Evolutionary conservation across 352 stramenopile species (phyloP).

Genomic region (Plasmopara viticola): DNA sequence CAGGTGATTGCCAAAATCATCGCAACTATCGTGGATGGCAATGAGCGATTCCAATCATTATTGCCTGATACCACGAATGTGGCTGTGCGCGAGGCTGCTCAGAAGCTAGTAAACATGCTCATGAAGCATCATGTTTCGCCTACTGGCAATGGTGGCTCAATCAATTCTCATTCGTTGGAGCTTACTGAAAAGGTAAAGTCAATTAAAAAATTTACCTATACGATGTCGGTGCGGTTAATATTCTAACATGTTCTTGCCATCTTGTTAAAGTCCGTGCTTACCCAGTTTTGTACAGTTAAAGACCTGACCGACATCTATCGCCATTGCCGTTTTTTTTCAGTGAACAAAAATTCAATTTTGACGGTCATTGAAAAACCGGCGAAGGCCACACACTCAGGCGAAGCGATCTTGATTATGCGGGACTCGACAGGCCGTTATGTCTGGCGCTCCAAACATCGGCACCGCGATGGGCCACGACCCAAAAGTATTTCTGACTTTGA

Average conservation of each 20-base stretch:
- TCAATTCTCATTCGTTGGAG: slow-evolving; percentile 35
- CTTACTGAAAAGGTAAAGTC: slow-evolving; percentile 57
- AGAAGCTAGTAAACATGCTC: slow-evolving; percentile 79
- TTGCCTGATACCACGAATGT: slow-evolving; percentile 40
- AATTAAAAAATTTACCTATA: not conserved
- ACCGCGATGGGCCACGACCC: slow-evolving; percentile 43
- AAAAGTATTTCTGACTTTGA: slow-evolving; percentile 59
- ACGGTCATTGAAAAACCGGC: slow-evolving; percentile 74
- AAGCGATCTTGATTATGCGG: slow-evolving; percentile 74
- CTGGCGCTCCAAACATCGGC: slow-evolving; percentile 70
- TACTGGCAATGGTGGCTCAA: slow-evolving; percentile 32
- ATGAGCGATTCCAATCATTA: slow-evolving; percentile 62
- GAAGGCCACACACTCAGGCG: slow-evolving; percentile 29
- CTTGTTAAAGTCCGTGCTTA: slow-evolving; percentile 38
- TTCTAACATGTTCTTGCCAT: slow-evolving; percentile 9
- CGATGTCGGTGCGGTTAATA: not conserved
- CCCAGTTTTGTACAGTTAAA: slow-evolving; percentile 48
- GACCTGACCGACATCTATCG: slow-evolving; percentile 32
- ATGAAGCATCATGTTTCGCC: slow-evolving; percentile 85
- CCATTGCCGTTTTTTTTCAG: slow-evolving; percentile 74
- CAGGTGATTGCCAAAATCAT: slow-evolving; percentile 79
- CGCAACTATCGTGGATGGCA: slow-evolving; percentile 70
- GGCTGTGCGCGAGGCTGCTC: slow-evolving; percentile 61
- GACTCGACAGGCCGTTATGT: slow-evolving; percentile 73
- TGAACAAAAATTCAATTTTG: slow-evolving; percentile 76